These are phyloP conservation scores for Imleria badia DNA, from an alignment of 768 basidiomycete genomes.

Conservation along the genomic window DNA sequence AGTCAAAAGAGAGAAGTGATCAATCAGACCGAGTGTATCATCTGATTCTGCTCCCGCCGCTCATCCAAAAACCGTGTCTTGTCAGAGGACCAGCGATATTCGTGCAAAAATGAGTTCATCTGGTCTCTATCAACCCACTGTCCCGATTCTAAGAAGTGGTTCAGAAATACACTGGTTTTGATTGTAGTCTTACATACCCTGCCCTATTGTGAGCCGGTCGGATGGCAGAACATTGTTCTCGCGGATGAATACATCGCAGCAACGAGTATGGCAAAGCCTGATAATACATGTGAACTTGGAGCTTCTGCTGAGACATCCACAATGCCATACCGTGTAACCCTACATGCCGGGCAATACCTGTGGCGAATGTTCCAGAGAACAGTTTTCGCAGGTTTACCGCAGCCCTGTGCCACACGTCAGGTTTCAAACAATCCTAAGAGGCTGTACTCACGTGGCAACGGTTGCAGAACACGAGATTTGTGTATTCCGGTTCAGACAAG, in stretches of 20 bases:
- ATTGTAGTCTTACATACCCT: slow-evolving; percentile 6
- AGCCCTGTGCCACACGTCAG: slow-evolving; percentile 5
- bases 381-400: slow-evolving; percentile 4
- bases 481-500: slow-evolving; percentile 45
- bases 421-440: neutral
- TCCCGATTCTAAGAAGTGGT: neutral
- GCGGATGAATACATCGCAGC: neutral
- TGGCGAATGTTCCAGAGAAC: slow-evolving; percentile 19
- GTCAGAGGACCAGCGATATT: slow-evolving; percentile 1
- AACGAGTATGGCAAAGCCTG: neutral
- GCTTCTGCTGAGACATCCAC: neutral
- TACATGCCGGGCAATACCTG: slow-evolving; percentile 18
- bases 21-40: slow-evolving; percentile 1
- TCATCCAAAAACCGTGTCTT: slow-evolving; percentile 5
- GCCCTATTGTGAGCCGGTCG: neutral
- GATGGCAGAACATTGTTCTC: neutral
- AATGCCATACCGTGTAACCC: slow-evolving; percentile 6
- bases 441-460: slow-evolving; percentile 24
- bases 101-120: slow-evolving; percentile 1
- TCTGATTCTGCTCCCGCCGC: neutral
- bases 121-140: slow-evolving; percentile 15
- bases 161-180: neutral
- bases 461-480: slow-evolving; percentile 38
- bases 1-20: neutral
- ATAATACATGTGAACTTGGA: neutral